Evolutionary conservation across 2,329 filamentous ascomycete genomes (phyloP).

Genomic region (Fusarium beomiforme): DNA sequence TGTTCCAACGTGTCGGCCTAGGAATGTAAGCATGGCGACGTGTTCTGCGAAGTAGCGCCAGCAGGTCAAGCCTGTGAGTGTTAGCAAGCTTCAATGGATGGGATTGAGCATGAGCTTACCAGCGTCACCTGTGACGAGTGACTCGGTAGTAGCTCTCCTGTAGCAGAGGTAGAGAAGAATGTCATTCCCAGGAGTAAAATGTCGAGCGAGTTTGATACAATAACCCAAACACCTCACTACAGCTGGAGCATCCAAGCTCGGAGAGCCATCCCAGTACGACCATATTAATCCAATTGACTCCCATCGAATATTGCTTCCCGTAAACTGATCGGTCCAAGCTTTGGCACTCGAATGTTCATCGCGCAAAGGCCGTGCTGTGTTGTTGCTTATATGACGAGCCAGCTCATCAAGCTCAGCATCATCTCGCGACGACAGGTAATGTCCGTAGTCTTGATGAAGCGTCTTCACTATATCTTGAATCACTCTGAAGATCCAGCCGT

Average conservation of each 20-base stretch:
- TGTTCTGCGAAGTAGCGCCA: slow-evolving; percentile 53
- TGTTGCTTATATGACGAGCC: slow-evolving; percentile 49
- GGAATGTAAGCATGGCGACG: slow-evolving; percentile 49
- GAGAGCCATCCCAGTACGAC: slow-evolving; percentile 31
- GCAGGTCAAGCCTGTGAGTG: slow-evolving; percentile 45
- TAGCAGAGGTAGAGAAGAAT: slow-evolving; percentile 51
- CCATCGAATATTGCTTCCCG: slow-evolving; percentile 53
- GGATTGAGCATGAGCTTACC: slow-evolving; percentile 41
- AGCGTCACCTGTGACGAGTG: slow-evolving; percentile 52
- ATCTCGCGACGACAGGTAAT: slow-evolving; percentile 38
- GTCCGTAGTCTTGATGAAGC: slow-evolving; percentile 47
- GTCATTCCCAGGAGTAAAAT: slow-evolving; percentile 47
- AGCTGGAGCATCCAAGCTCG: neutral
- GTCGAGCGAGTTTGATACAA: slow-evolving; percentile 48
- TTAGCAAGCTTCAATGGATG: neutral
- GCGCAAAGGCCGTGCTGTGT: slow-evolving; percentile 49
- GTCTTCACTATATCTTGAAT: slow-evolving; percentile 45
- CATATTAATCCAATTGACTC: slow-evolving; percentile 55
- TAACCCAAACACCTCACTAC: slow-evolving; percentile 34
- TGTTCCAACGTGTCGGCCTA: slow-evolving; percentile 48
- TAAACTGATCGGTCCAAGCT: slow-evolving; percentile 54
- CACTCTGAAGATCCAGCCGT: slow-evolving; percentile 47
- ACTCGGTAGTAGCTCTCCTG: slow-evolving; percentile 50
- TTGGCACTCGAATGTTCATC: slow-evolving; percentile 49
- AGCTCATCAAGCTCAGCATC: slow-evolving; percentile 49